A percentile compares a stretch with the other conserved stretches of the same genome.
Conservation (phyloP, 208 protist species). For the Phytomonas francai region DNA sequence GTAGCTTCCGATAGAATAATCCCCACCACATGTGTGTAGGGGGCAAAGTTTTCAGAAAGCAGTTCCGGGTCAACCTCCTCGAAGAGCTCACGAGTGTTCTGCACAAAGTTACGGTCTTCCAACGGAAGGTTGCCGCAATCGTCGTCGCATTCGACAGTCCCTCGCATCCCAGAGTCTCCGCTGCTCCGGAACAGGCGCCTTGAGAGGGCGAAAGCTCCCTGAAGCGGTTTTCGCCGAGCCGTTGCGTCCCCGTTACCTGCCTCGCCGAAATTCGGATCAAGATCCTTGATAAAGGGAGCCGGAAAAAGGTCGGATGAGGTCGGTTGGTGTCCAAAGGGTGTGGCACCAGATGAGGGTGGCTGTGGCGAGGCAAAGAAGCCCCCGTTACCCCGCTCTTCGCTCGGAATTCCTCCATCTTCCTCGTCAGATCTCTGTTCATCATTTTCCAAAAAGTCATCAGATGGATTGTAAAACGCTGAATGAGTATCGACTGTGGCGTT, state of each 20-base stretch:
- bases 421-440: not conserved
- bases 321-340: not conserved
- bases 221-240: not conserved
- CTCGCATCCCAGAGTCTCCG: not conserved
- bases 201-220: not conserved
- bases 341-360: not conserved
- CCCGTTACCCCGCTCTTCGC: not conserved
- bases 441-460: not conserved
- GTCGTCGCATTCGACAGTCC: not conserved
- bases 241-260: not conserved
- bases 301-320: not conserved
- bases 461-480: not conserved
- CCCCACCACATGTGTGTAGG: constrained; percentile 70
- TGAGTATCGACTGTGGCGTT: not conserved
- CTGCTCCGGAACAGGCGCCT: not conserved
- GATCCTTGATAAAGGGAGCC: not conserved
- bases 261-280: not conserved
- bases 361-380: not conserved
- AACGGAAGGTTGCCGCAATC: constrained; percentile 12
- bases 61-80: constrained; percentile 59
- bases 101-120: constrained; percentile 52
- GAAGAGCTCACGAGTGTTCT: constrained; percentile 57
- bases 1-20: constrained; percentile 51
- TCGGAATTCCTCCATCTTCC: not conserved
- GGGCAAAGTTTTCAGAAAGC: constrained; percentile 53